These are phyloP conservation scores for Lathyrus oleraceus DNA, from an alignment of 306 rosid genomes.

Conservation along the genomic window DNA sequence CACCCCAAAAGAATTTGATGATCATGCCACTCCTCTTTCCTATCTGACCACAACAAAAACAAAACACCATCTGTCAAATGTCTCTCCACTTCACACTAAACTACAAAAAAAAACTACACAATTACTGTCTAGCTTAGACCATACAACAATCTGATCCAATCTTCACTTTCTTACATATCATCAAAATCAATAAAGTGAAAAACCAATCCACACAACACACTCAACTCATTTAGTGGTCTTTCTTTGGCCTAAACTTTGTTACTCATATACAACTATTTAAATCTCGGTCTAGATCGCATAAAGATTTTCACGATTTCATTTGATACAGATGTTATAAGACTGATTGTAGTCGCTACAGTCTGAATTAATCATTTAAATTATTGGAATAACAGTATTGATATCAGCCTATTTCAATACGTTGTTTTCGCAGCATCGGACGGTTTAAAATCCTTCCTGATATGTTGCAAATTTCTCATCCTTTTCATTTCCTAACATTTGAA, in stretches of 20 bases:
- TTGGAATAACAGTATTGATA: no score
- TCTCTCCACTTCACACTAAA: constrained; percentile 36
- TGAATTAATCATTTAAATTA: no score
- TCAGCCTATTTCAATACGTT: no score
- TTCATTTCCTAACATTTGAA: constrained; percentile 31
- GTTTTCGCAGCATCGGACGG: no score
- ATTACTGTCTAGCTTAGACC: constrained; percentile 20
- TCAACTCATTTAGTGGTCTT: neutral
- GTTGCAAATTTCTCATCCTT: neutral
- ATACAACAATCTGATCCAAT: constrained; percentile 3
- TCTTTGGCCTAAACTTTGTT: no score
- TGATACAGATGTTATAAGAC: no score
- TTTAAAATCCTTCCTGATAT: no score
- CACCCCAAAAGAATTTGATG: constrained; percentile 38
- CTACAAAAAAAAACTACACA: constrained; percentile 21
- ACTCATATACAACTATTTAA: no score
- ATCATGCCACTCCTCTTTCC: constrained; percentile 32
- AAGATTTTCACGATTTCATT: no score
- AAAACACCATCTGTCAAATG: constrained; percentile 37
- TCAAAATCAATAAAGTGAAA: constrained; percentile 24
- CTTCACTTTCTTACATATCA: neutral
- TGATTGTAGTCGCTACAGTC: no score
- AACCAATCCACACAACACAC: neutral
- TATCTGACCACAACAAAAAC: neutral
- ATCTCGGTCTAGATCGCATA: no score